Evolutionary conservation across 768 basidiomycete species (phyloP).

Genomic region (Tulasnella sp.): DNA sequence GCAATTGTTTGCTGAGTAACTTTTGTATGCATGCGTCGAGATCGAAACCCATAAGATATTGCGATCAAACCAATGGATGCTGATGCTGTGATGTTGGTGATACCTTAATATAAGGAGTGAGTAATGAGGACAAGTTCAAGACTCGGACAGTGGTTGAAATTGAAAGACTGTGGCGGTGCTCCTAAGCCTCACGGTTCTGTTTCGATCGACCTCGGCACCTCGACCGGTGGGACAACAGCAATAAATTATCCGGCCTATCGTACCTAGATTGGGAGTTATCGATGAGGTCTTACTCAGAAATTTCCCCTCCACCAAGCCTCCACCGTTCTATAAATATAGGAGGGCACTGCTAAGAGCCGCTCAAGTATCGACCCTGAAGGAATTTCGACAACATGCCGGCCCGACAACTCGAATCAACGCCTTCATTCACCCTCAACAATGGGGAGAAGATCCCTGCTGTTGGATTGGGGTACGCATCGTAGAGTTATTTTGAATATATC

Average conservation of each 20-base stretch:
- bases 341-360: background rate
- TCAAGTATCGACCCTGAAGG: background rate
- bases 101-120: slow-evolving; percentile 1
- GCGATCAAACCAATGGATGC: background rate
- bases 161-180: slow-evolving; percentile 6
- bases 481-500: too few species aligned
- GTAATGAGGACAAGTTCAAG: background rate
- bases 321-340: slow-evolving; percentile 37
- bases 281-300: background rate
- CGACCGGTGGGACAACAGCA: background rate
- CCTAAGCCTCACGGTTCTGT: background rate
- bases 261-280: slow-evolving; percentile 3
- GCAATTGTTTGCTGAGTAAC: slow-evolving; percentile 86
- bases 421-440: slow-evolving; percentile 13
- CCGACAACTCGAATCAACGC: slow-evolving; percentile 1
- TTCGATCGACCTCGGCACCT: background rate
- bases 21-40: slow-evolving; percentile 95
- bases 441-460: slow-evolving; percentile 18
- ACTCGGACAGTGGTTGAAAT: slow-evolving; percentile 6
- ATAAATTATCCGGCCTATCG: background rate
- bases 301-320: background rate
- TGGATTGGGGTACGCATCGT: too few species aligned
- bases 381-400: background rate
- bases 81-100: background rate
- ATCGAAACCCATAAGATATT: slow-evolving; percentile 60